Evolutionary conservation across 2,329 filamentous ascomycete genomes (phyloP).

Genomic region (Colletotrichum higginsianum): DNA sequence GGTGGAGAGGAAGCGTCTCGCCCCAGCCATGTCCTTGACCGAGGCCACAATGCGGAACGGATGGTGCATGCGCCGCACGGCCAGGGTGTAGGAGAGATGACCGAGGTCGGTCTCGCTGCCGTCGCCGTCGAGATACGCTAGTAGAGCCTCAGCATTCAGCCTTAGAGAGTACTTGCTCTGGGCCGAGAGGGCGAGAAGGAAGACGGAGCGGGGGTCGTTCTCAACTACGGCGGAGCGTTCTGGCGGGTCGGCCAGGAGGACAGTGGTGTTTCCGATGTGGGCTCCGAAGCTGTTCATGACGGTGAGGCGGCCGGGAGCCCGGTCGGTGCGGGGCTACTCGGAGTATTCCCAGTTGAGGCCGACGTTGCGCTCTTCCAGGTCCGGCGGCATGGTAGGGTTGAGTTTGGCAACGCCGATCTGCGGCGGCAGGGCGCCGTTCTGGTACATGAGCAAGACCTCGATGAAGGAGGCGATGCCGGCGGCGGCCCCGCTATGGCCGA

Average conservation of each 20-base stretch:
- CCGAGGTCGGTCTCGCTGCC: constrained; percentile 66
- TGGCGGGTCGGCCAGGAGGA: constrained; percentile 75
- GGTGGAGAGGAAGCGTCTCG: constrained; percentile 48
- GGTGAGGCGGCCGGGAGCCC: background rate
- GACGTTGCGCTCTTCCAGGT: constrained; percentile 69
- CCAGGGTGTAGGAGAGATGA: constrained; percentile 76
- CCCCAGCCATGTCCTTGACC: constrained; percentile 56
- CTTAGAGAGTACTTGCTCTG: constrained; percentile 3
- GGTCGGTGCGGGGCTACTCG: constrained; percentile 55
- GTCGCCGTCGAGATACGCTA: constrained; percentile 48
- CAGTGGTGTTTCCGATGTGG: constrained; percentile 78
- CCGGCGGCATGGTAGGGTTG: constrained; percentile 70
- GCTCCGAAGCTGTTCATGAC: constrained; percentile 53
- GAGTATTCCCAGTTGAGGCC: constrained; percentile 69
- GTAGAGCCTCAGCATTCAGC: background rate
- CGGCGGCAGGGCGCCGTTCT: constrained; percentile 44
- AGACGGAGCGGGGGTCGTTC: background rate
- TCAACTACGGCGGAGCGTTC: background rate
- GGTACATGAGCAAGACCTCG: constrained; percentile 47
- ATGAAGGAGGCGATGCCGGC: constrained; percentile 47
- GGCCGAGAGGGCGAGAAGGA: background rate
- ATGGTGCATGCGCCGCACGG: constrained; percentile 73
- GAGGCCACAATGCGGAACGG: constrained; percentile 58
- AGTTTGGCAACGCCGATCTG: constrained; percentile 77
- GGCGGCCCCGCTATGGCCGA: constrained; percentile 53